Conservation (phyloP, 768 basidiomycete species). For the Leccinum incarnatum region DNA sequence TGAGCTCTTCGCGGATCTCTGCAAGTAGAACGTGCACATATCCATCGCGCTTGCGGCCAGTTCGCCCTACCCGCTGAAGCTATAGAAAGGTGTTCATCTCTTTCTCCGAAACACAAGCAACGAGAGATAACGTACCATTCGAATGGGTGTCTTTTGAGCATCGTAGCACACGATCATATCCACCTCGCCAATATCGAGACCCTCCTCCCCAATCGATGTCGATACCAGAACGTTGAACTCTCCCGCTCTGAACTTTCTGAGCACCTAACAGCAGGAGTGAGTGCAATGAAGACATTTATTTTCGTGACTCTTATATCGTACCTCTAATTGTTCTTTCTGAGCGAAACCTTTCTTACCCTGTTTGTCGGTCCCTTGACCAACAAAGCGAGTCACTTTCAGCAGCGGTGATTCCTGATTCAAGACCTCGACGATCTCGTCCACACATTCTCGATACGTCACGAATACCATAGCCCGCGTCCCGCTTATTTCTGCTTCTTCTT, state of each 20-base stretch:
- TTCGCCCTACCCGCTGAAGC: slow-evolving; percentile 95
- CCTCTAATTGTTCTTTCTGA: slow-evolving; percentile 90
- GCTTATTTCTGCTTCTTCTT: slow-evolving; percentile 21
- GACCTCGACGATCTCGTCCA: slow-evolving; percentile 85
- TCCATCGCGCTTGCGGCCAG: slow-evolving; percentile 89
- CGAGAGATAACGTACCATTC: slow-evolving; percentile 64
- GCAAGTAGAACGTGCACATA: slow-evolving; percentile 89
- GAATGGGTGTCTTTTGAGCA: slow-evolving; percentile 92
- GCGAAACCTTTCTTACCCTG: slow-evolving; percentile 83
- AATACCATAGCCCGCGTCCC: slow-evolving; percentile 90
- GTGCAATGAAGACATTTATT: slow-evolving; percentile 5
- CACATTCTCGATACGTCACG: slow-evolving; percentile 83
- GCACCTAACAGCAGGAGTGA: slow-evolving; percentile 50
- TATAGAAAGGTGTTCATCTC: slow-evolving; percentile 31
- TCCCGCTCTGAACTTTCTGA: slow-evolving; percentile 82
- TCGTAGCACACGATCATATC: slow-evolving; percentile 97
- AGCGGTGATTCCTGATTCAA: slow-evolving; percentile 75
- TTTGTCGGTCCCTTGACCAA: slow-evolving; percentile 87
- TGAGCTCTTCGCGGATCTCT: slow-evolving; percentile 85
- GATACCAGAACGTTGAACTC: slow-evolving; percentile 91
- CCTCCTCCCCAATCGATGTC: slow-evolving; percentile 97
- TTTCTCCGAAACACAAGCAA: neutral
- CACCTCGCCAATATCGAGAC: slow-evolving; percentile 96
- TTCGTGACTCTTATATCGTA: slow-evolving; percentile 33
- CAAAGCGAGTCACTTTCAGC: slow-evolving; percentile 79